Conservation (phyloP, 75 land plant species). For the Cunninghamia lanceolata region DNA sequence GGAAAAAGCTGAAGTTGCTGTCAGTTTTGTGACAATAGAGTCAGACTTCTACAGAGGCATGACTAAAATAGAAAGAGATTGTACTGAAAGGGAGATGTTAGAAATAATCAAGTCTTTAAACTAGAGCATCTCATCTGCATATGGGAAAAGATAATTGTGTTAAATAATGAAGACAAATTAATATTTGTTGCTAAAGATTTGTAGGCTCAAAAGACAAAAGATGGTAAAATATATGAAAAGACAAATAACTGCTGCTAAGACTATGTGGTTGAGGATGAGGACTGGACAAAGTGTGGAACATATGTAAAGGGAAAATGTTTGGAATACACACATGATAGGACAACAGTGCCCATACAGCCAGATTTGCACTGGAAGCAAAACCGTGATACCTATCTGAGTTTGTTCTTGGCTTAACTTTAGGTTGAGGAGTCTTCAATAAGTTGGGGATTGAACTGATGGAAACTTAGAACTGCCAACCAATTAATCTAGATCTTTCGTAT, state of each 20-base stretch:
- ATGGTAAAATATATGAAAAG: background rate
- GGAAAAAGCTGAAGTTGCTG: background rate
- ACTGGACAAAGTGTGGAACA: background rate
- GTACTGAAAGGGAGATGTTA: background rate
- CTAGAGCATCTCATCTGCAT: background rate
- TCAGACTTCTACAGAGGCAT: background rate
- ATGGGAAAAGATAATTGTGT: background rate
- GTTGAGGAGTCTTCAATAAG: background rate
- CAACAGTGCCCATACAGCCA: background rate
- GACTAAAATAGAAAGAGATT: background rate
- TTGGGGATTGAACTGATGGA: background rate
- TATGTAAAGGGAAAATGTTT: background rate
- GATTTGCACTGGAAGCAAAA: background rate
- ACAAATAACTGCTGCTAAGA: background rate
- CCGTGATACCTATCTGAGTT: background rate
- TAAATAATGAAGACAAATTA: background rate
- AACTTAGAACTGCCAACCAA: background rate
- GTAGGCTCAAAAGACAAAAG: background rate
- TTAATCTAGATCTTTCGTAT: background rate
- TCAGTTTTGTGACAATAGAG: background rate
- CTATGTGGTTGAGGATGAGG: background rate
- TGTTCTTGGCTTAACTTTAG: background rate
- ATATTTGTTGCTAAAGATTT: background rate
- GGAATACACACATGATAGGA: background rate
- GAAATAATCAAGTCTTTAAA: background rate